These are phyloP conservation scores for Digitaria exilis DNA, from an alignment of 202 grass and related monocot species.

Conservation along the genomic window DNA sequence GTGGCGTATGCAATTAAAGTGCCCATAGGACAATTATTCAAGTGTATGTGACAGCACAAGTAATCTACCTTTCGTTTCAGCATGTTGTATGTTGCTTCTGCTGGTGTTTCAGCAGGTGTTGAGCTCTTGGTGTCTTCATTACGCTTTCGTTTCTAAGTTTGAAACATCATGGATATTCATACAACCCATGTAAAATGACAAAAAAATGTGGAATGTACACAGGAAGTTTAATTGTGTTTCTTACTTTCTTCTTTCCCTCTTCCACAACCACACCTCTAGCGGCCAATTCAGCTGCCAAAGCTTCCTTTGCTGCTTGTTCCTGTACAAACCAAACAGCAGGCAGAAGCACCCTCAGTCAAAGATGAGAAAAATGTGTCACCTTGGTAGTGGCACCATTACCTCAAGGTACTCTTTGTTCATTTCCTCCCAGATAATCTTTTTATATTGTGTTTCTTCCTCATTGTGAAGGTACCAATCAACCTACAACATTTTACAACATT, in stretches of 20 bases:
- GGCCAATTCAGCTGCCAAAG: constrained; percentile 60
- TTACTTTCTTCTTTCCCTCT: constrained; percentile 58
- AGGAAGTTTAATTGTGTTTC: constrained; percentile 4
- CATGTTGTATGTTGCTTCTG: constrained; percentile 83
- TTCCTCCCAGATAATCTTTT: constrained; percentile 96
- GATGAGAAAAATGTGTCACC: constrained; percentile 21
- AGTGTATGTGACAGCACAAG: background rate
- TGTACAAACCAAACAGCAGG: constrained; percentile 42
- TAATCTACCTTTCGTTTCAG: constrained; percentile 80
- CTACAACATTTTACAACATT: constrained; percentile 43
- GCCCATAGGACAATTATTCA: background rate
- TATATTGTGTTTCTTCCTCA: constrained; percentile 85
- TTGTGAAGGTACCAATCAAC: constrained; percentile 78
- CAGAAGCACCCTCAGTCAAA: background rate
- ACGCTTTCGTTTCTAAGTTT: constrained; percentile 68
- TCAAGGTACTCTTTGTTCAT: constrained; percentile 98
- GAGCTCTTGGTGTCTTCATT: constrained; percentile 61
- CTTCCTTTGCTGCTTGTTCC: constrained; percentile 93
- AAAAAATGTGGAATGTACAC: background rate
- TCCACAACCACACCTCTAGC: constrained; percentile 63
- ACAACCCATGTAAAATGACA: no score
- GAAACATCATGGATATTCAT: constrained; percentile 29
- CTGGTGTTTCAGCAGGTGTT: constrained; percentile 73
- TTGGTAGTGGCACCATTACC: constrained; percentile 41
- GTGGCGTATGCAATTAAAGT: background rate